Conservation (phyloP, 2,329 filamentous ascomycete genomes). For the Cladosporium velox region DNA sequence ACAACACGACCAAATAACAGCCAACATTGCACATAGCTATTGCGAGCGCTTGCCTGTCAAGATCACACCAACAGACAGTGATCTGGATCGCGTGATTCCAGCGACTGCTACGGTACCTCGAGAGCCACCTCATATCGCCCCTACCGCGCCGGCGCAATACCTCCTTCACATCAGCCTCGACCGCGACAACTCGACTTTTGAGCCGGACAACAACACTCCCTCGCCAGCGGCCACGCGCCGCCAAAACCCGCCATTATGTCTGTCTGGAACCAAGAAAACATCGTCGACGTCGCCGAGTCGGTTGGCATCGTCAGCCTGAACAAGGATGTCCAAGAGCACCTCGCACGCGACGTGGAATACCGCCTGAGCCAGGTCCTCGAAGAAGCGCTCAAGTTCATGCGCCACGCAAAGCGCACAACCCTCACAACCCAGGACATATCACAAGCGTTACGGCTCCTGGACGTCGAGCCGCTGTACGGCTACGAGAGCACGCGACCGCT, state of each 20-base stretch:
- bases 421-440: slow-evolving; percentile 88
- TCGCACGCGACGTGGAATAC: slow-evolving; percentile 94
- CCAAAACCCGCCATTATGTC: slow-evolving; percentile 47
- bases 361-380: slow-evolving; percentile 90
- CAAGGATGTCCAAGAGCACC: slow-evolving; percentile 82
- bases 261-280: slow-evolving; percentile 95
- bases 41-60: background rate
- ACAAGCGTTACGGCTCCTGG: slow-evolving; percentile 79
- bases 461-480: slow-evolving; percentile 93
- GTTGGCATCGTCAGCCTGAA: slow-evolving; percentile 80
- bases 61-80: background rate
- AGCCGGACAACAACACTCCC: background rate
- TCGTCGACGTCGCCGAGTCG: slow-evolving; percentile 93
- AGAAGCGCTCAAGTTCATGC: slow-evolving; percentile 95
- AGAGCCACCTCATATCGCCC: background rate
- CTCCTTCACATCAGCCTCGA: background rate
- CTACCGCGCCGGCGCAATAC: background rate
- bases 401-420: slow-evolving; percentile 80
- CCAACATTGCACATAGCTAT: background rate
- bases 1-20: background rate
- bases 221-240: slow-evolving; percentile 2
- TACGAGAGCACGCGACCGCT: slow-evolving; percentile 91
- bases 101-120: background rate
- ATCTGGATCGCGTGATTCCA: background rate
- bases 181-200: slow-evolving; percentile 11